Base-by-base conservation (phyloP, 108 stramenopile species). In the Mayamaea pseudoterrestris region DNA sequence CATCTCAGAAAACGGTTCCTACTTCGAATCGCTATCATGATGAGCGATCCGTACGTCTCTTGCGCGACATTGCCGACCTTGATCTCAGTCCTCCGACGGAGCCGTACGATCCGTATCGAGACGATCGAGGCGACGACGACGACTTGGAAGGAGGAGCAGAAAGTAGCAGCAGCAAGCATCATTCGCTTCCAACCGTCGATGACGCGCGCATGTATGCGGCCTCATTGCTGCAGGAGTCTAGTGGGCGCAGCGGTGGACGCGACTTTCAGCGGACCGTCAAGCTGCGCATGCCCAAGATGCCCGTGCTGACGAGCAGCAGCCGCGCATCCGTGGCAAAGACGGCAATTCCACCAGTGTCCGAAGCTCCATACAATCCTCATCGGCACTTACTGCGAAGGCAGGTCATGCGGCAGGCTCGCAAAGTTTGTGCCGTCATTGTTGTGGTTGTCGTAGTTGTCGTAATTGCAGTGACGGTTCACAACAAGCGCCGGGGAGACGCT, bases 201-300 rank as follows among this genome's bases (percentile, higher is more conserved):
- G 30, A 61, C 3, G 58, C 69, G 16, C 53, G 63, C 13, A 32
- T 60, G 31, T 57, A 65, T 48, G 69, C 69, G 21, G 50, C 54
- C 0, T 39, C 63, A 18, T 44, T 71, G 35, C 40, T 71, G 8
- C 27, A 42, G 24, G 63, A 58, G 5, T 20, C 17, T 16, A 3
- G 20, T 4, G 8, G 8, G 16, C 5, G 18, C 34, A 34, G 25
- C 22, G 44, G 21, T n/a, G 17, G 26, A 44, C 9, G 8, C 3
- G n/a, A 24, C 5, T 25, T 44, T 25, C 24, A 5, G 22, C 44
- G 44, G 23, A 39, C 50, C 3, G 31, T 22, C 1, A 18, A 18
- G 4, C 16, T 39, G 16, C 18, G n/a, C n/a, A n/a, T n/a, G n/a
- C n/a, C n/a, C n/a, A n/a, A n/a, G n/a, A n/a, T n/a, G n/a, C n/a